Evolutionary conservation across 306 rosid genomes (phyloP).

Genomic region (Cucumis hystrix): DNA sequence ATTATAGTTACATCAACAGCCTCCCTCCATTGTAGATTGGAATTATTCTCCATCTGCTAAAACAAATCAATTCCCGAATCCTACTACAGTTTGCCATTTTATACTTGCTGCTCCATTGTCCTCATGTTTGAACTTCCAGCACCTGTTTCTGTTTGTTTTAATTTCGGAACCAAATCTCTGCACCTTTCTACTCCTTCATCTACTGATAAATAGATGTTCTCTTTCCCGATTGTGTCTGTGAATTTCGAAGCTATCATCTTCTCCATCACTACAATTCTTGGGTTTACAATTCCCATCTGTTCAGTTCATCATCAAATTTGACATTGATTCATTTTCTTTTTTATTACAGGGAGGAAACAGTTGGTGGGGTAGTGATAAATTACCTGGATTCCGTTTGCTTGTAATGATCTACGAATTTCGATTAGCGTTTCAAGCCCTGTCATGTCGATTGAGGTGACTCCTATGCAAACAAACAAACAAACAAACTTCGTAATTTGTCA

Average conservation of each 20-base stretch:
- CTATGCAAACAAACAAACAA: constrained; percentile 16
- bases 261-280: constrained; percentile 72
- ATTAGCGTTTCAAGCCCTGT: constrained; percentile 54
- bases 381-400: constrained; percentile 40
- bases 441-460: constrained; percentile 65
- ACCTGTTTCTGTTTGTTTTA: background rate
- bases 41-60: background rate
- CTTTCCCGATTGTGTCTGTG: constrained; percentile 49
- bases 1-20: too few relatives aligned
- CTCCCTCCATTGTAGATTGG: background rate
- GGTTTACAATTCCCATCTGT: constrained; percentile 55
- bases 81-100: background rate
- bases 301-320: background rate
- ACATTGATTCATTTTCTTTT: background rate
- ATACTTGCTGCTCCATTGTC: background rate
- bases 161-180: constrained; percentile 21
- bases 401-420: constrained; percentile 30
- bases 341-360: background rate
- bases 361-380: background rate
- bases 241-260: constrained; percentile 43
- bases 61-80: background rate
- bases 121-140: background rate
- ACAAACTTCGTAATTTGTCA: background rate
- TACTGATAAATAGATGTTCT: constrained; percentile 32
- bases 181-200: constrained; percentile 53